Base-by-base conservation (phyloP, 768 basidiomycete species). In the Termitomyces sp. region DNA sequence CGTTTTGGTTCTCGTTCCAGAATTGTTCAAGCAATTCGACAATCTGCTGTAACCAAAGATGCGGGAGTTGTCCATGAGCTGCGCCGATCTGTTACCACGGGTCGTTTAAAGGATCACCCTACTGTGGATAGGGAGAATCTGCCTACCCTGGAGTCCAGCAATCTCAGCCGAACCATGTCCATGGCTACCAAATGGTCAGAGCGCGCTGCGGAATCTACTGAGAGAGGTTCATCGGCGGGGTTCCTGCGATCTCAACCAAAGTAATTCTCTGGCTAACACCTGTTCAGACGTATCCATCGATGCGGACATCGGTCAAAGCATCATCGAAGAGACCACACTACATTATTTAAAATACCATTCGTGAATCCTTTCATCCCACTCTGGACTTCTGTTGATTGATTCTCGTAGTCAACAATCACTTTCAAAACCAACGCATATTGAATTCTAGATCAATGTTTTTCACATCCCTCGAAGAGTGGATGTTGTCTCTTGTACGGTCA, bases 21-120 rank as follows among this genome's bases (percentile, higher is more conserved):
- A 43, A 65, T 74, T 61, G 62, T 67, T 12, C 64, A 73, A 50
- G 66, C 72, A 17, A 69, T 68, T 25, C 64, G 71, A 1, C 68
- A 66, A 43, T 63, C 69, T 17, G 64, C 74, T 23, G 45, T 78
- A 6, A n/a, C 78, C 73, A 11, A 75, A 71, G 62, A 70, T 84
- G 64, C 67, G 44, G 67, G 64, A 1, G 71, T 75, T 6, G 74
- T 75, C 25, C 64, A 69, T 39, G 62, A 63, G 43, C 59, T 78
- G 32, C 66, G 70, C 30, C 64, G 73, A 42, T 73, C 73, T 1
- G 59, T 73, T 8, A 79, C 76, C 19, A 79, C 78, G 12, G 70
- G 71, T 25, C 71, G 73, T 28, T 80, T 70, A 9, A 46, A 47
- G 25, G 19, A 41, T 2, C 17, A 19, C 2, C 1, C 40, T 14